Evolutionary conservation across 352 stramenopile genomes (phyloP).

Genomic region (Phytophthora chlamydospora): DNA sequence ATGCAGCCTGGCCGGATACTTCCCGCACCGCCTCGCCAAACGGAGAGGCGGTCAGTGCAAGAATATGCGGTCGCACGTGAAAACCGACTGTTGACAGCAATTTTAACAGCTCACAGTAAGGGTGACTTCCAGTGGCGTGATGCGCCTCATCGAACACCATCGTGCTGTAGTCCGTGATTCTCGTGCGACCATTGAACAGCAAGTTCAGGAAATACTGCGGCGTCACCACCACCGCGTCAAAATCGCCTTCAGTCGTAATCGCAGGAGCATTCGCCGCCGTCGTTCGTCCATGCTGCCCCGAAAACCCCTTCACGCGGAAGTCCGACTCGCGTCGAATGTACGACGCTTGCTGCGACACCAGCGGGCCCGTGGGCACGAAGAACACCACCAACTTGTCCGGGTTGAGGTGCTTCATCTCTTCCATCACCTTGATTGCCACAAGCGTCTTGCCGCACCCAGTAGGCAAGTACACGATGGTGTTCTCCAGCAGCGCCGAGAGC

Average conservation of each 20-base stretch:
- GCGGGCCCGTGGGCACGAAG: constrained; percentile 72
- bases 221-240: constrained; percentile 65
- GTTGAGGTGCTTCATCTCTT: constrained; percentile 70
- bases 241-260: constrained; percentile 29
- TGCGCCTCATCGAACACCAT: constrained; percentile 88
- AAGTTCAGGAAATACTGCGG: constrained; percentile 78
- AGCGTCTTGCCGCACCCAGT: constrained; percentile 83
- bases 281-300: constrained; percentile 49
- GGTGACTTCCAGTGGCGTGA: constrained; percentile 67
- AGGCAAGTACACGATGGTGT: constrained; percentile 82
- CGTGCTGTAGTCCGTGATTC: constrained; percentile 63
- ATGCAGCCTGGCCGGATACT: constrained; percentile 34
- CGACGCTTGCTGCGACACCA: constrained; percentile 77
- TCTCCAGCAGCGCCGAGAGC: constrained; percentile 72
- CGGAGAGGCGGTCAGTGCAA: constrained; percentile 75
- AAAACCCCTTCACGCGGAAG: constrained; percentile 59
- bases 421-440: constrained; percentile 75
- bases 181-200: constrained; percentile 38
- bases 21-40: constrained; percentile 65
- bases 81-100: constrained; percentile 36
- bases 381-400: constrained; percentile 59
- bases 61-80: constrained; percentile 47
- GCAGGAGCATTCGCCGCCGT: constrained; percentile 9
- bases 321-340: constrained; percentile 76
- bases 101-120: constrained; percentile 66